These are phyloP conservation scores for Solanum aculeatissimum DNA, from an alignment of 305 asterid genomes.

Conservation along the genomic window DNA sequence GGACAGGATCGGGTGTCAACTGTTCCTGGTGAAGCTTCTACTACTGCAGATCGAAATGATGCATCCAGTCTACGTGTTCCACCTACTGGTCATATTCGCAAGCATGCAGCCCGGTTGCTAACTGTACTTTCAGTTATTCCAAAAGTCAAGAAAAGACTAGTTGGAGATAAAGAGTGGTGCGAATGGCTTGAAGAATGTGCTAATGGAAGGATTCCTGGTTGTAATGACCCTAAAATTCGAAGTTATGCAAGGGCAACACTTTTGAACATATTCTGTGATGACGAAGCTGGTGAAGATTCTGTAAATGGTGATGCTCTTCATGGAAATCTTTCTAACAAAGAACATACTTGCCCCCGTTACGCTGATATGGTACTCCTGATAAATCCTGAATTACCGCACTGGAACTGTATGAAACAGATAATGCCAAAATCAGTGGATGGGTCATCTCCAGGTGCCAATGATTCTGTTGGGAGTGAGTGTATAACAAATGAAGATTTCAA, in stretches of 20 bases:
- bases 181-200: conserved; percentile 98
- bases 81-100: conserved; percentile 82
- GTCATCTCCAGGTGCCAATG: conserved; percentile 24
- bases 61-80: conserved; percentile 80
- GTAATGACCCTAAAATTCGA: conserved; percentile 84
- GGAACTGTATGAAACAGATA: conserved; percentile 57
- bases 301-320: conserved; percentile 25
- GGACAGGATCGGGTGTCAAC: conserved; percentile 42
- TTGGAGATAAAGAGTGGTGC: conserved; percentile 55
- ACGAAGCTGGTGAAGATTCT: conserved; percentile 25
- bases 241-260: conserved; percentile 93
- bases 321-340: conserved; percentile 15
- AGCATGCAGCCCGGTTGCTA: conserved; percentile 87
- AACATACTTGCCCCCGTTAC: conserved; percentile 39
- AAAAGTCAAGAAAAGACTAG: conserved; percentile 60
- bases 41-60: conserved; percentile 18
- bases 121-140: conserved; percentile 78
- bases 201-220: conserved; percentile 61
- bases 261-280: conserved; percentile 59
- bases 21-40: conserved; percentile 44
- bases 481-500: conserved; percentile 13
- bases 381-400: conserved; percentile 80
- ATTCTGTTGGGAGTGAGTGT: conserved; percentile 25
- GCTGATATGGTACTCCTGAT: conserved; percentile 78
- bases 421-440: conserved; percentile 14